A percentile compares a stretch with the other conserved stretches of the same genome.
Evolutionary conservation across 164 flowering plant genomes (phyloP).

Genomic region (Hamamelis virginiana): DNA sequence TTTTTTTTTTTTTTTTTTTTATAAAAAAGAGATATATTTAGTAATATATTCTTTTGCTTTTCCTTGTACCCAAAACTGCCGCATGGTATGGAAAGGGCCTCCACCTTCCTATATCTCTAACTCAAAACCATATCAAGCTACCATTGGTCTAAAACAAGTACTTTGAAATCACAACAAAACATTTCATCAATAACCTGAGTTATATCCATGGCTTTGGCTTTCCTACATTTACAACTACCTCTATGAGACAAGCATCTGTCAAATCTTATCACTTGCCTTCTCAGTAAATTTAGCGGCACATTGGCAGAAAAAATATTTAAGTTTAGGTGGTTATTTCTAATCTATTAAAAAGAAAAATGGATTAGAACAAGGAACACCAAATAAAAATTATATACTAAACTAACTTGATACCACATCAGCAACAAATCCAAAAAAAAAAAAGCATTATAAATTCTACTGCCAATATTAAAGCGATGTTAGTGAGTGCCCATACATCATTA

Average conservation of each 20-base stretch:
- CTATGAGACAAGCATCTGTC: neutral
- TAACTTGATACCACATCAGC: neutral
- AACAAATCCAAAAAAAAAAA: neutral
- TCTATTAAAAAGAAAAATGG: neutral
- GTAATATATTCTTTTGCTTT: too few species aligned
- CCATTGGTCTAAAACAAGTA: neutral
- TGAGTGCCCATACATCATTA: slow-evolving; percentile 25
- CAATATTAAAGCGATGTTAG: neutral
- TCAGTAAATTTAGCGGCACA: neutral
- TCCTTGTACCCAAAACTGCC: too few species aligned
- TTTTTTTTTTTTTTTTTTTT: too few species aligned
- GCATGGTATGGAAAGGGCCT: too few species aligned
- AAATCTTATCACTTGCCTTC: neutral
- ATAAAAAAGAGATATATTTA: too few species aligned
- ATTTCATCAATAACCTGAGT: neutral
- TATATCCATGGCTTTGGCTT: neutral
- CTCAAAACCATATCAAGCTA: neutral
- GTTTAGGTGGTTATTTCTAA: neutral
- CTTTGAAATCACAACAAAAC: neutral
- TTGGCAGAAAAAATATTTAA: too few species aligned
- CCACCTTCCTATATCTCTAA: neutral
- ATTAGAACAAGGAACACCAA: neutral
- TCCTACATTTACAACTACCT: neutral
- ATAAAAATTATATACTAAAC: neutral
- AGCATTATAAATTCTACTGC: neutral